Evolutionary conservation across 2,329 filamentous ascomycete genomes (phyloP).

Genomic region (Hymenoscyphus albidus): DNA sequence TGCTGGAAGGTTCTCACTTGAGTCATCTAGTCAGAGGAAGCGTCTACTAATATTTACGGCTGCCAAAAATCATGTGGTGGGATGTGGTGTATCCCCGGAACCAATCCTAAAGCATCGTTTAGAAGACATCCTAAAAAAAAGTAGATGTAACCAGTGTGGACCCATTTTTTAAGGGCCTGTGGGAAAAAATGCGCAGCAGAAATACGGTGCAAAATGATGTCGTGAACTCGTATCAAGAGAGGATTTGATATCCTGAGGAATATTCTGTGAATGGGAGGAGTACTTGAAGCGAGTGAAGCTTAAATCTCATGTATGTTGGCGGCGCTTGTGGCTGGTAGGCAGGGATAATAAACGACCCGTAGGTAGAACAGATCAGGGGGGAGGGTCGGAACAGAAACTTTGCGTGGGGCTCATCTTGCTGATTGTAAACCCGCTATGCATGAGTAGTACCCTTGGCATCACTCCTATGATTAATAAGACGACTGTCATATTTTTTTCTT

Average conservation of each 20-base stretch:
- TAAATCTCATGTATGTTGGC: background rate
- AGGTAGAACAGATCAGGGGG: background rate
- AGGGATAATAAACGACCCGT: background rate
- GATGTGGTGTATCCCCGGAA: background rate
- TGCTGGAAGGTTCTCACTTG: conserved; percentile 13
- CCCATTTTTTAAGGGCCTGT: background rate
- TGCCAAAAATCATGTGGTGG: background rate
- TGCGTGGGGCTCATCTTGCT: conserved; percentile 3
- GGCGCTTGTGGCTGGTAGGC: background rate
- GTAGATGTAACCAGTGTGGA: background rate
- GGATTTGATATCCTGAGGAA: background rate
- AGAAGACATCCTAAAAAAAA: background rate
- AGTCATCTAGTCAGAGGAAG: conserved; percentile 2
- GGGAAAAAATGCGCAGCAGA: background rate
- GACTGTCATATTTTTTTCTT: background rate
- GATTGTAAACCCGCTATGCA: background rate
- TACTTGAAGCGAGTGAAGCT: background rate
- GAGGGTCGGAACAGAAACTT: background rate
- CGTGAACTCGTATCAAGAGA: background rate
- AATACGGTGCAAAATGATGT: background rate
- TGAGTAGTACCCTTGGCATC: background rate
- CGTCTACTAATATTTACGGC: conserved; percentile 4
- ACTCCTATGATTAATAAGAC: conserved; percentile 2
- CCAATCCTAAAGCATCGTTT: background rate
- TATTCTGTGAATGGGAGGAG: background rate